These are phyloP conservation scores for Mortierella sp. DNA, from an alignment of 371 early-diverging fungal species.

Conservation along the genomic window DNA sequence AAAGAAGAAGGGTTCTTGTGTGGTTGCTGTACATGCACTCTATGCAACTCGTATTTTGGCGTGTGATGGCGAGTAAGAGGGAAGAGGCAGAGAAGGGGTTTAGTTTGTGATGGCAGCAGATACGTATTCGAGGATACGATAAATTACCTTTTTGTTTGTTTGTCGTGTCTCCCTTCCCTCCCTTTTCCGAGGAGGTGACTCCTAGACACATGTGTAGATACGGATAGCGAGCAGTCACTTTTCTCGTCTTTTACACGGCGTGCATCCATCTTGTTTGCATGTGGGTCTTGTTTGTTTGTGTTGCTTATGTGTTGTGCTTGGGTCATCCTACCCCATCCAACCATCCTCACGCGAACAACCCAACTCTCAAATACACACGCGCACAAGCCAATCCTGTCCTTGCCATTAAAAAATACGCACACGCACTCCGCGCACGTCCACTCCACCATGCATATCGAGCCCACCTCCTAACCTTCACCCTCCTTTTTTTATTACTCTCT, in stretches of 20 bases:
- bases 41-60: constrained; percentile 18
- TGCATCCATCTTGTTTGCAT: background rate
- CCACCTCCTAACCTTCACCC: background rate
- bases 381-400: constrained; percentile 34
- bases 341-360: background rate
- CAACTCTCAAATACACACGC: background rate
- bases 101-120: background rate
- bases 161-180: background rate
- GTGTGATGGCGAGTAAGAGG: constrained; percentile 25
- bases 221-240: background rate
- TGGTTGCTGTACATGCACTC: background rate
- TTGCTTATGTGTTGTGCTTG: background rate
- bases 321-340: background rate
- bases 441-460: background rate
- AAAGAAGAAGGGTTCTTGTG: background rate
- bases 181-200: background rate
- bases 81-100: background rate
- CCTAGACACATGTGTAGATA: constrained; percentile 54
- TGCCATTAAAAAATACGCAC: background rate
- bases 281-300: background rate
- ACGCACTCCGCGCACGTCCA: background rate
- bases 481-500: background rate
- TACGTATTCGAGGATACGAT: background rate
- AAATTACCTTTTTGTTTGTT: constrained; percentile 8
- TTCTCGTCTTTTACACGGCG: background rate